These are phyloP conservation scores for Sequoiadendron giganteum DNA, from an alignment of 75 land plant species.

Conservation along the genomic window DNA sequence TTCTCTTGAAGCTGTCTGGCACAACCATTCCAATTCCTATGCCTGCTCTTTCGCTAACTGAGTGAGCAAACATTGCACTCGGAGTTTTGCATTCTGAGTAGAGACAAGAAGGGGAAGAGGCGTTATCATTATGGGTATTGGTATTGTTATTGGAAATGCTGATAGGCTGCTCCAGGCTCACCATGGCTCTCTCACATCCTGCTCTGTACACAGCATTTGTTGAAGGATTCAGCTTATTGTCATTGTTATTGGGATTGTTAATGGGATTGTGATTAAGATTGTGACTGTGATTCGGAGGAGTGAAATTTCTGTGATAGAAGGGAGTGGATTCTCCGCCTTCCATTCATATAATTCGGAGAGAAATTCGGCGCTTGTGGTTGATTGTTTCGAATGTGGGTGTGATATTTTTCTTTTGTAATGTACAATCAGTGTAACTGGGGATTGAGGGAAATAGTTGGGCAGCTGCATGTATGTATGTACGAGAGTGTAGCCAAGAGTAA, in stretches of 20 bases:
- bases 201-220: neutral
- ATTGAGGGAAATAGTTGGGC: neutral
- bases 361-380: neutral
- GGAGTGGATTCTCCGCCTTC: slow-evolving; percentile 11
- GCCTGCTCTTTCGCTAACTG: slow-evolving; percentile 6
- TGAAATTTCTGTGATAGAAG: neutral
- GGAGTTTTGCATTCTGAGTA: neutral
- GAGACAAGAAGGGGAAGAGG: neutral
- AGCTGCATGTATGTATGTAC: neutral
- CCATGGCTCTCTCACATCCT: slow-evolving; percentile 5
- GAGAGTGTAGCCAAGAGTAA: neutral
- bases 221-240: neutral
- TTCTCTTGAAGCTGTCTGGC: slow-evolving; percentile 5
- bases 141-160: slow-evolving; percentile 1
- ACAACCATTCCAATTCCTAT: neutral
- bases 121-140: neutral
- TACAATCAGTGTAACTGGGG: neutral
- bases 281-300: neutral
- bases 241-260: neutral
- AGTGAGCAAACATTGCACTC: neutral
- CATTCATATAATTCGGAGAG: slow-evolving; percentile 6
- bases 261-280: neutral
- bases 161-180: slow-evolving; percentile 13
- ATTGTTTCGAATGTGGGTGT: neutral
- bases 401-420: neutral